phyloP scores from a whole-genome alignment of 1,139 yeast genomes.

The Hyphopichia wangnamkhiaoensis region DNA sequence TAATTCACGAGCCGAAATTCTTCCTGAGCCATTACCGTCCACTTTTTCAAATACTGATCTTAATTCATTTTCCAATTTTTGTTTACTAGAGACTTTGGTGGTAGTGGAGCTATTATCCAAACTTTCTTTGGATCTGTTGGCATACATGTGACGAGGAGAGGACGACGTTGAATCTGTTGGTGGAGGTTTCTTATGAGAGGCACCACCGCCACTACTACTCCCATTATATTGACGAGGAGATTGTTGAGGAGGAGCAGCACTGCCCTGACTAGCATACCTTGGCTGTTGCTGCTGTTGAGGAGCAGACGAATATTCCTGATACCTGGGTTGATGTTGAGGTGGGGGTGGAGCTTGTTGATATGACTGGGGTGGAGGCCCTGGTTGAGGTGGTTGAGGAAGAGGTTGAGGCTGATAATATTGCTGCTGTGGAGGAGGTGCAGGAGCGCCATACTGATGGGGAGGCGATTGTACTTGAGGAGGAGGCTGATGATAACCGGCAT shows the following conservation, averaged over 20 bases:
- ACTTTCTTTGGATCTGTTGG: slow-evolving; percentile 15
- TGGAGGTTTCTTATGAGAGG: slow-evolving; percentile 22
- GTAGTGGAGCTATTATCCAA: slow-evolving; percentile 11
- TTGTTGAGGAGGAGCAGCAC: slow-evolving; percentile 8
- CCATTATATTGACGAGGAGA: slow-evolving; percentile 7
- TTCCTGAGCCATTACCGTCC: slow-evolving; percentile 56
- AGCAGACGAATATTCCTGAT: slow-evolving; percentile 2
- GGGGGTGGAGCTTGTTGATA: slow-evolving; percentile 15
- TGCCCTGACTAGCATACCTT: slow-evolving; percentile 4
- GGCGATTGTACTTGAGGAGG: slow-evolving; percentile 16
- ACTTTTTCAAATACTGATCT: slow-evolving; percentile 57
- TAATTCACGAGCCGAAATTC: slow-evolving; percentile 59
- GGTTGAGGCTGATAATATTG: slow-evolving; percentile 14
- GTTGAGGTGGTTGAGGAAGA: slow-evolving; percentile 14
- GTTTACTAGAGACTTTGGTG: slow-evolving; percentile 21
- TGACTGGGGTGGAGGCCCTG: slow-evolving; percentile 14
- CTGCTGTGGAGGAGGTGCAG: slow-evolving; percentile 14
- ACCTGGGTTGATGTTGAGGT: slow-evolving; percentile 8
- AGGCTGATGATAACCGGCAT: slow-evolving; percentile 12
- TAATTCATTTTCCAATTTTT: slow-evolving; percentile 50
- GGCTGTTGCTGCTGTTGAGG: slow-evolving; percentile 11
- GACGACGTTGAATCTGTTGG: slow-evolving; percentile 8
- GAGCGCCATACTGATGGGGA: slow-evolving; percentile 9
- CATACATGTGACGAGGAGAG: slow-evolving; percentile 6
- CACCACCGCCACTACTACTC: too few species aligned